phyloP scores from a whole-genome alignment of 1,284 basidiomycete species.

The Boletus sp. region DNA sequence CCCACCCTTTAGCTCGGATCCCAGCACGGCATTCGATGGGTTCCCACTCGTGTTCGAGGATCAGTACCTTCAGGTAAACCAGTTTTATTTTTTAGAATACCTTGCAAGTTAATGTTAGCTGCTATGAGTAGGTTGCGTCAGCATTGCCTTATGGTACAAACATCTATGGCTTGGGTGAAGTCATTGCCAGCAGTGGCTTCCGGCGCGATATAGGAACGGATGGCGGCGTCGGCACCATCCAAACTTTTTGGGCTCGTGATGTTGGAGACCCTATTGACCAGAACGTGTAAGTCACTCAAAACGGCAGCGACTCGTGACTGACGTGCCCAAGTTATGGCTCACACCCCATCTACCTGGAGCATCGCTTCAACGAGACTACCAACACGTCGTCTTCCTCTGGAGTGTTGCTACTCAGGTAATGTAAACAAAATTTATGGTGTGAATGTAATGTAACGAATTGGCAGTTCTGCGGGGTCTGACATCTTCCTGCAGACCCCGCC shows the following conservation, averaged over 20 bases:
- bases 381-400: constrained; percentile 58
- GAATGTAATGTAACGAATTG: neutral
- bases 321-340: constrained; percentile 50
- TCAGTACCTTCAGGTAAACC: constrained; percentile 52
- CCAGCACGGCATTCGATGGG: constrained; percentile 49
- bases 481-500: constrained; percentile 57
- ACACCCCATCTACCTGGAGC: constrained; percentile 67
- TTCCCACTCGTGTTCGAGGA: constrained; percentile 77
- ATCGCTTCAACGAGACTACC: constrained; percentile 50
- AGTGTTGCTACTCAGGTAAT: constrained; percentile 61
- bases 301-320: neutral
- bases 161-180: constrained; percentile 77
- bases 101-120: neutral
- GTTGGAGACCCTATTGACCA: constrained; percentile 55
- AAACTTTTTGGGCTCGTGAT: constrained; percentile 73
- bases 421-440: neutral
- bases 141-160: constrained; percentile 62
- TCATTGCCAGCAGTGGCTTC: constrained; percentile 63
- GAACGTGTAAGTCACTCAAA: constrained; percentile 46
- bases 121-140: constrained; percentile 50
- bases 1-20: constrained; percentile 45
- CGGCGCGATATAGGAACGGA: constrained; percentile 54
- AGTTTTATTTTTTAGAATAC: neutral
- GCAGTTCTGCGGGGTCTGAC: constrained; percentile 56
- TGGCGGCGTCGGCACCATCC: constrained; percentile 55